These are phyloP conservation scores for Porcisia deanei DNA, from an alignment of 208 protist genomes.

Conservation along the genomic window DNA sequence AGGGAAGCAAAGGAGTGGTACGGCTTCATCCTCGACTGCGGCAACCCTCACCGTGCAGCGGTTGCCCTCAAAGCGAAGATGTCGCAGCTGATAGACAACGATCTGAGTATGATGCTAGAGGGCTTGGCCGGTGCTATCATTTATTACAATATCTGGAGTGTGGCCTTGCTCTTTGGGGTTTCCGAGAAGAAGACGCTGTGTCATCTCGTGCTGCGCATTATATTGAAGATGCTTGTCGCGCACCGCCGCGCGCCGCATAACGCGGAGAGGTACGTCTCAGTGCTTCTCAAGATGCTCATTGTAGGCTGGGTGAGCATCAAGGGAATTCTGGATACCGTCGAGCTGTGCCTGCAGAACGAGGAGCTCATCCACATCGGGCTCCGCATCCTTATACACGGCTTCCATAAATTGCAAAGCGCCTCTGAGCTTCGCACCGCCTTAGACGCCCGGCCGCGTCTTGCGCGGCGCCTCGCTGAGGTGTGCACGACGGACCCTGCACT, in stretches of 20 bases:
- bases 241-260: slow-evolving; percentile 16
- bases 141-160: background rate
- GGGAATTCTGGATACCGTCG: slow-evolving; percentile 53
- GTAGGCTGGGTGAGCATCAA: slow-evolving; percentile 56
- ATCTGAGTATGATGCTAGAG: slow-evolving; percentile 3
- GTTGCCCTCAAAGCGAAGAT: slow-evolving; percentile 43
- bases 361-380: slow-evolving; percentile 48
- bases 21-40: background rate
- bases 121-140: slow-evolving; percentile 6
- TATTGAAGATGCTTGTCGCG: slow-evolving; percentile 43
- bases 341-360: slow-evolving; percentile 49
- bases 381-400: slow-evolving; percentile 21
- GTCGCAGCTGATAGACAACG: background rate
- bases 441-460: slow-evolving; percentile 26
- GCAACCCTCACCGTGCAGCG: background rate
- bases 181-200: slow-evolving; percentile 34
- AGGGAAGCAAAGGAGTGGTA: background rate
- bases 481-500: slow-evolving; percentile 45
- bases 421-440: slow-evolving; percentile 38
- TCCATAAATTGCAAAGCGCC: background rate
- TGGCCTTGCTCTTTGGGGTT: background rate
- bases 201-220: slow-evolving; percentile 55
- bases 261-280: slow-evolving; percentile 35
- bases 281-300: slow-evolving; percentile 49
- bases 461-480: slow-evolving; percentile 42